Evolutionary conservation across 306 rosid genomes (phyloP), one percentile per base, ranked within the genome.

Genomic region (Rosa rugosa): DNA sequence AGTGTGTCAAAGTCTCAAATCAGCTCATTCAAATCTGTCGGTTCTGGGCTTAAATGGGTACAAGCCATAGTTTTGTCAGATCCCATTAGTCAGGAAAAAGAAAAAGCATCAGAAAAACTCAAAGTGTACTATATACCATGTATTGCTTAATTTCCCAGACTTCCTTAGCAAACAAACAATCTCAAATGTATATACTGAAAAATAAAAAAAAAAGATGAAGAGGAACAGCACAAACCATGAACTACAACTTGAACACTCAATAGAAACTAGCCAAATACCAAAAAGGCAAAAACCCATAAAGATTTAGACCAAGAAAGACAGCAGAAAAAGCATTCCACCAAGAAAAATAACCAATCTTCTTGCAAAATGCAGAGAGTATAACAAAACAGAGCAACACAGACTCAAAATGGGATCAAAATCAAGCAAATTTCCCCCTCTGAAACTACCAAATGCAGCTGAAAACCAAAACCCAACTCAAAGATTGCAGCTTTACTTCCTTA

Each of bases 101-200:
- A 36, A 31, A 27, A 40, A 8, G 73, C 80, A 81, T 76, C 72
- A 67, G 77, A 45, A 73, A 79, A 10, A 34, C 66, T n/a, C 49
- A 20, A 63, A 44, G 2, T 31, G 71, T 49, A 62, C 47, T 18
- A 22, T 50, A 31, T 60, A 70, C 22, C 71, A 70, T 71, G 20
- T 72, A 68, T 45, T 8, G 17, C 75, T 80, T 18, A 38, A 66
- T 18, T 47, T 69, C 75, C 79, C 69, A 75, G 85, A 86, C 72
- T 77, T 66, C 51, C 77, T 73, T 40, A 81, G 66, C 71, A 73
- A 45, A 71, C 80, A 76, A 72, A 82, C 78, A 79, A 34, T 72
- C 53, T 34, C 75, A 31, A 34, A 75, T 75, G 14, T 63, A 60
- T 12, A 13, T 18, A 11, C 36, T n/a, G 11, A 71, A 42, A 64